Conservation (phyloP, 768 basidiomycete species). For the Boletus rex-veris region DNA sequence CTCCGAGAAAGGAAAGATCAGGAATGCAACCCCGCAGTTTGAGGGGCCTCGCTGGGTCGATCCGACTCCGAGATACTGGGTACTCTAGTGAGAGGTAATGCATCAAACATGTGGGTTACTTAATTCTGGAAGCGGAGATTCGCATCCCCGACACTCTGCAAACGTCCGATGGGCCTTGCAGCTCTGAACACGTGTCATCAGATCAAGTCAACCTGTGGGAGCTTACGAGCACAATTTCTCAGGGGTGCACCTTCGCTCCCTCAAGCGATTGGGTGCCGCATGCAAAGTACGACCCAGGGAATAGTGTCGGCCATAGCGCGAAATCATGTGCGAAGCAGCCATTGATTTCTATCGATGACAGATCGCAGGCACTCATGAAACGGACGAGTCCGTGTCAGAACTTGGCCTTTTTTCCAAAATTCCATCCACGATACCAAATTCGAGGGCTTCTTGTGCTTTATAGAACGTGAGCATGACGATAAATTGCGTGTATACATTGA, state of each 20-base stretch:
- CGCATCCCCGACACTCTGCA: slow-evolving; percentile 15
- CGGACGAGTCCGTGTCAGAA: slow-evolving; percentile 37
- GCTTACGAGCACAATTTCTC: slow-evolving; percentile 14
- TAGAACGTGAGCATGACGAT: slow-evolving; percentile 23
- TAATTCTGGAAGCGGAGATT: slow-evolving; percentile 26
- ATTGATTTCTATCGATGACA: slow-evolving; percentile 11
- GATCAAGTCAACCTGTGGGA: slow-evolving; percentile 18
- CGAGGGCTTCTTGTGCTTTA: slow-evolving; percentile 79
- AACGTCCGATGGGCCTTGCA: not conserved
- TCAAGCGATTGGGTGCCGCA: slow-evolving; percentile 8
- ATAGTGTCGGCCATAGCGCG: slow-evolving; percentile 1
- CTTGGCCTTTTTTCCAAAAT: slow-evolving; percentile 78
- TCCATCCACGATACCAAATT: slow-evolving; percentile 91
- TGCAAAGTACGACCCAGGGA: slow-evolving; percentile 2
- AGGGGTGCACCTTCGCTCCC: slow-evolving; percentile 6
- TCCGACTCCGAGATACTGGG: slow-evolving; percentile 21
- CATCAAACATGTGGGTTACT: slow-evolving; percentile 10
- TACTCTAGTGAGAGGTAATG: slow-evolving; percentile 2
- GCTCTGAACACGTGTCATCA: slow-evolving; percentile 23
- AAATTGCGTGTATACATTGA: slow-evolving; percentile 7
- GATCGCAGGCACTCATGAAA: slow-evolving; percentile 12
- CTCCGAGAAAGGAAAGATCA: slow-evolving; percentile 8
- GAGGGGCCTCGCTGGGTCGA: slow-evolving; percentile 26
- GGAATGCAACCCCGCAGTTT: slow-evolving; percentile 30
- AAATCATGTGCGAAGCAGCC: slow-evolving; percentile 9